These are phyloP conservation scores for Fistulifera solaris DNA, from an alignment of 108 stramenopile genomes.

Conservation along the genomic window DNA sequence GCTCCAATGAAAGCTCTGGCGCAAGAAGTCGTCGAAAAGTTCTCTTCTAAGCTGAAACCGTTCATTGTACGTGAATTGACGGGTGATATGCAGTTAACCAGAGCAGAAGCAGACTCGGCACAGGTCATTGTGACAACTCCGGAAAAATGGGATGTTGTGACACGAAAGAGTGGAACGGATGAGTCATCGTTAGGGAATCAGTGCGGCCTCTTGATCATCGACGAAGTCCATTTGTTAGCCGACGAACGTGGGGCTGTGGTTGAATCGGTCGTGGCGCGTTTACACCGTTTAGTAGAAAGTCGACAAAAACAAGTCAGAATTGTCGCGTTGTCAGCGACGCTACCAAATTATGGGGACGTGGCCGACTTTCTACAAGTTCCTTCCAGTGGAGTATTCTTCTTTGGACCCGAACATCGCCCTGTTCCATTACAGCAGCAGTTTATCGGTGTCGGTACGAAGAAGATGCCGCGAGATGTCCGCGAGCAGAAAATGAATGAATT, in stretches of 20 bases:
- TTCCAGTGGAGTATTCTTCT: slow-evolving; percentile 86
- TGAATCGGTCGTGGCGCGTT: slow-evolving; percentile 93
- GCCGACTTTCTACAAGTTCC: slow-evolving; percentile 70
- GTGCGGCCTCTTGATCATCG: slow-evolving; percentile 95
- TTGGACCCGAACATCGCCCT: slow-evolving; percentile 96
- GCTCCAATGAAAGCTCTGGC: slow-evolving; percentile 99
- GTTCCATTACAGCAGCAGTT: slow-evolving; percentile 97
- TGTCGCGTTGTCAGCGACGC: slow-evolving; percentile 96
- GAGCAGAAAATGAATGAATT: slow-evolving; percentile 88
- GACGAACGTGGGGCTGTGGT: slow-evolving; percentile 98
- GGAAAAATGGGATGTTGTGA: slow-evolving; percentile 92
- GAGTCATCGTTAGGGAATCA: slow-evolving; percentile 83
- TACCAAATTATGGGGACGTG: slow-evolving; percentile 95
- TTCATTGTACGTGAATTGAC: slow-evolving; percentile 93
- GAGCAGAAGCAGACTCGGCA: slow-evolving; percentile 83
- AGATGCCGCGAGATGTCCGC: slow-evolving; percentile 30
- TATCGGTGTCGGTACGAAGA: slow-evolving; percentile 68
- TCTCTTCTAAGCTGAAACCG: slow-evolving; percentile 78
- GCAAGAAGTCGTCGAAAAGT: slow-evolving; percentile 98
- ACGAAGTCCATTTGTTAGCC: slow-evolving; percentile 95
- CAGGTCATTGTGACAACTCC: slow-evolving; percentile 93
- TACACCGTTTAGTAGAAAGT: slow-evolving; percentile 91
- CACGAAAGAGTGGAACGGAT: slow-evolving; percentile 73
- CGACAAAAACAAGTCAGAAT: slow-evolving; percentile 87
- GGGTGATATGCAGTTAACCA: slow-evolving; percentile 97